phyloP scores from a whole-genome alignment of 2,329 filamentous ascomycete genomes.

The Hypoxylon sp. region DNA sequence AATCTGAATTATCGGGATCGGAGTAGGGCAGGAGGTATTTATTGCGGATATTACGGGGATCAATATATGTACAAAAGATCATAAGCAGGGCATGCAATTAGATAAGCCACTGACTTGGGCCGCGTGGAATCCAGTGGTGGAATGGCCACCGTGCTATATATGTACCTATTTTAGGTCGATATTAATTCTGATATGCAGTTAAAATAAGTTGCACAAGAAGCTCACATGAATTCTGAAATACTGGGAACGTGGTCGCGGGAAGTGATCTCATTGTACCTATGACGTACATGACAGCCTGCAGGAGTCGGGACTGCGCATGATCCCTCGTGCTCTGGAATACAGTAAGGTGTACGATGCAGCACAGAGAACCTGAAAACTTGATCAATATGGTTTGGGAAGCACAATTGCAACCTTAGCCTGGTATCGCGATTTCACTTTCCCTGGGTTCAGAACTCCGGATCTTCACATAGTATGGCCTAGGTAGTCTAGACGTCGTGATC shows the following conservation, averaged over 20 bases:
- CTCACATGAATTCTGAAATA: neutral
- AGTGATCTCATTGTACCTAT: neutral
- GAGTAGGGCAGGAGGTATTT: too few relatives aligned
- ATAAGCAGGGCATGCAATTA: too few relatives aligned
- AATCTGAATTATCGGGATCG: too few relatives aligned
- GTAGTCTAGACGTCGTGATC: conserved; percentile 44
- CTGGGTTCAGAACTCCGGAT: conserved; percentile 20
- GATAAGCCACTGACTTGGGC: too few relatives aligned
- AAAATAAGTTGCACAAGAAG: neutral
- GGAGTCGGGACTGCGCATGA: conserved; percentile 10
- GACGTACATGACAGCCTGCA: conserved; percentile 20
- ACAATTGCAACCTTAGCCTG: conserved; percentile 9
- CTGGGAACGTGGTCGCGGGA: neutral
- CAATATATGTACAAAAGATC: too few relatives aligned
- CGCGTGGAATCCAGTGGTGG: too few relatives aligned
- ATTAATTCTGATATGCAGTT: neutral
- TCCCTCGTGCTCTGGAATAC: conserved; percentile 4
- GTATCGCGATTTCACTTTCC: conserved; percentile 8
- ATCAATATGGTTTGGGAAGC: neutral
- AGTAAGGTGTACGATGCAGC: neutral
- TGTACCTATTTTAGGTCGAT: too few relatives aligned
- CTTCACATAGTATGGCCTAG: conserved; percentile 9
- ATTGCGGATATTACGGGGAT: too few relatives aligned
- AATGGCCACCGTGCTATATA: too few relatives aligned
- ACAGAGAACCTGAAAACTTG: conserved; percentile 2